Evolutionary conservation across 306 rosid species (phyloP).

Genomic region (Lathyrus tuberosus): DNA sequence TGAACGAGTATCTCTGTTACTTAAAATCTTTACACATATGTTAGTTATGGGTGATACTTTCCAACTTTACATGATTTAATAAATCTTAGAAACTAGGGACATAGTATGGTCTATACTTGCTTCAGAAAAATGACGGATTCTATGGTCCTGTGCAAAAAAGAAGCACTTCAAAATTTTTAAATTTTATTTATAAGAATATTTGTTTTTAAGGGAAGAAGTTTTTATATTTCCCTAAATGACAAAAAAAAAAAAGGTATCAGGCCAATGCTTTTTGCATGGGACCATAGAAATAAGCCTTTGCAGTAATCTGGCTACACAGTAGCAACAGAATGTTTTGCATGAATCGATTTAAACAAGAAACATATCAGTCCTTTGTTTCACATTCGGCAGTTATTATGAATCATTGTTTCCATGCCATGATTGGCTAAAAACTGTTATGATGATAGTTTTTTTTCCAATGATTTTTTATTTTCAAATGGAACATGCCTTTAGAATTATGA

Average conservation of each 20-base stretch:
- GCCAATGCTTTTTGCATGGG: too few species aligned
- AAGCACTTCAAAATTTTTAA: too few species aligned
- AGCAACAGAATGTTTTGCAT: constrained; percentile 20
- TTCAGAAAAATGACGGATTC: neutral
- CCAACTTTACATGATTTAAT: constrained; percentile 26
- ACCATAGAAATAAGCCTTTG: constrained; percentile 10
- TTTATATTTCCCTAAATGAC: too few species aligned
- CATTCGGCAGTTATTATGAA: constrained; percentile 17
- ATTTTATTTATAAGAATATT: too few species aligned
- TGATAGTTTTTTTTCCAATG: constrained; percentile 15
- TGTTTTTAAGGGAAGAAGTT: too few species aligned
- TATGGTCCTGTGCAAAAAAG: too few species aligned
- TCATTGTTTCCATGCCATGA: constrained; percentile 19
- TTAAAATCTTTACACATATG: constrained; percentile 1
- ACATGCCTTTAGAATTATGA: constrained; percentile 6
- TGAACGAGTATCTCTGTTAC: constrained; percentile 14
- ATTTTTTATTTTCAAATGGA: constrained; percentile 10
- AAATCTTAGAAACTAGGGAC: constrained; percentile 20
- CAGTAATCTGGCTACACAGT: constrained; percentile 24
- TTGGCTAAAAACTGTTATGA: constrained; percentile 2
- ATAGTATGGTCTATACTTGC: constrained; percentile 21
- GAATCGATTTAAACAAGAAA: neutral
- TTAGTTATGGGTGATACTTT: constrained; percentile 25
- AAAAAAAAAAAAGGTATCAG: too few species aligned
- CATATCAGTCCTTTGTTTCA: neutral